phyloP scores from a whole-genome alignment of 176 grass and related monocot species.

The Leersia perrieri region DNA sequence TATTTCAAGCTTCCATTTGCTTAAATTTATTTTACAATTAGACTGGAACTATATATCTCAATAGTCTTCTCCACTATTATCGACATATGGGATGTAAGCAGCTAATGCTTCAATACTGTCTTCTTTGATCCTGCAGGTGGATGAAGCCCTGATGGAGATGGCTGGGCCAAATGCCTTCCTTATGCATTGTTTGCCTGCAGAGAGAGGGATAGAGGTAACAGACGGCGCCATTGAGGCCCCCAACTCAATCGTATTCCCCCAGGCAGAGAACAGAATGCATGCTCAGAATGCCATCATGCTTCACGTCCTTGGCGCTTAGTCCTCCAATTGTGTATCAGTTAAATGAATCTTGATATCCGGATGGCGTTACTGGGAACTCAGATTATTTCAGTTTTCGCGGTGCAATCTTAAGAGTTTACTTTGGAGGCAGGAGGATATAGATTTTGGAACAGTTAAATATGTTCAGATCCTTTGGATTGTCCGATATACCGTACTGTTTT shows the following conservation, averaged over 20 bases:
- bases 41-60: neutral
- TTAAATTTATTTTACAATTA: neutral
- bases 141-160: constrained; percentile 91
- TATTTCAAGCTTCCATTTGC: neutral
- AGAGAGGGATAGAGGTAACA: constrained; percentile 90
- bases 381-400: neutral
- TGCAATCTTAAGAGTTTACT: neutral
- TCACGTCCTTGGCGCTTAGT: constrained; percentile 63
- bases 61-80: neutral
- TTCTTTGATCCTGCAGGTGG: constrained; percentile 47
- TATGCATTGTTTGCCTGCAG: constrained; percentile 94
- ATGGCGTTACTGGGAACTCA: neutral
- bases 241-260: constrained; percentile 89
- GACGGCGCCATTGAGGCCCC: constrained; percentile 74
- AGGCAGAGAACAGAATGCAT: constrained; percentile 95
- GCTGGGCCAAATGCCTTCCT: constrained; percentile 82
- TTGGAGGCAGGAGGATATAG: neutral
- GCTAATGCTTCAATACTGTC: neutral
- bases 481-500: neutral
- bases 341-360: constrained; percentile 4
- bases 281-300: constrained; percentile 97
- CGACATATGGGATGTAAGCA: neutral
- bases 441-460: neutral
- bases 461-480: constrained; percentile 23
- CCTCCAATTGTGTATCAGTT: neutral